Conservation (phyloP, 2,329 filamentous ascomycete genomes). For the Ceratocystiopsis sp. region DNA sequence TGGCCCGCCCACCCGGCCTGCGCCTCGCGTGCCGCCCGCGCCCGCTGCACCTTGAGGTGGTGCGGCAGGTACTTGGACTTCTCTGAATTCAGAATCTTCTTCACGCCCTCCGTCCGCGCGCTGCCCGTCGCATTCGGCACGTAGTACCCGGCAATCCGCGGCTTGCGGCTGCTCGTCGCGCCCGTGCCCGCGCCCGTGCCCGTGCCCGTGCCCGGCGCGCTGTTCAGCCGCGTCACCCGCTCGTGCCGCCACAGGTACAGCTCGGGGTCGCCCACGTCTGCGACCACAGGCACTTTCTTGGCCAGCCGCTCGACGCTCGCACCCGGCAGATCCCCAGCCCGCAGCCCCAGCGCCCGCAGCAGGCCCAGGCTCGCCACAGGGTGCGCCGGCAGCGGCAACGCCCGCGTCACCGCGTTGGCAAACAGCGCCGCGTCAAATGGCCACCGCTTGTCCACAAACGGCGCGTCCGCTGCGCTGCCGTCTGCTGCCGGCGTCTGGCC, state of each 20-base stretch:
- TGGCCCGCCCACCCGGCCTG: conserved; percentile 46
- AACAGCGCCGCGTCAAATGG: conserved; percentile 21
- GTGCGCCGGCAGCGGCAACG: conserved; percentile 26
- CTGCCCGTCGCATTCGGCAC: conserved; percentile 72
- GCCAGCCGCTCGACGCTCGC: conserved; percentile 27
- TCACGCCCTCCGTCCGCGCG: conserved; percentile 81
- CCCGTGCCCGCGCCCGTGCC: too few relatives aligned
- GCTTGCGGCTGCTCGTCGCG: conserved; percentile 5
- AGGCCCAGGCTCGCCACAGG: conserved; percentile 29
- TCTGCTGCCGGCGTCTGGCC: conserved; percentile 10
- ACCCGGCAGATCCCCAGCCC: conserved; percentile 30
- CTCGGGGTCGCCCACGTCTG: conserved; percentile 30
- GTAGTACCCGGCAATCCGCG: conserved; percentile 50
- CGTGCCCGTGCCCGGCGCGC: too few relatives aligned
- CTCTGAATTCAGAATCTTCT: conserved; percentile 91
- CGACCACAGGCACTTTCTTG: conserved; percentile 19
- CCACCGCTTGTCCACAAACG: conserved; percentile 7
- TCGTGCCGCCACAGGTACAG: conserved; percentile 41
- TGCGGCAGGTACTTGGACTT: conserved; percentile 97
- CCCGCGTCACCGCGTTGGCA: conserved; percentile 28
- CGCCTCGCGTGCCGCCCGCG: conserved; percentile 77
- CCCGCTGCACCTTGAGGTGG: conserved; percentile 88
- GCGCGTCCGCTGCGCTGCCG: neutral
- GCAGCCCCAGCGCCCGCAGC: conserved; percentile 26
- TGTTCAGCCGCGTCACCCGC: conserved; percentile 37